Conservation (phyloP, 23 red algal genomes). For the Chondrus crispus region DNA sequence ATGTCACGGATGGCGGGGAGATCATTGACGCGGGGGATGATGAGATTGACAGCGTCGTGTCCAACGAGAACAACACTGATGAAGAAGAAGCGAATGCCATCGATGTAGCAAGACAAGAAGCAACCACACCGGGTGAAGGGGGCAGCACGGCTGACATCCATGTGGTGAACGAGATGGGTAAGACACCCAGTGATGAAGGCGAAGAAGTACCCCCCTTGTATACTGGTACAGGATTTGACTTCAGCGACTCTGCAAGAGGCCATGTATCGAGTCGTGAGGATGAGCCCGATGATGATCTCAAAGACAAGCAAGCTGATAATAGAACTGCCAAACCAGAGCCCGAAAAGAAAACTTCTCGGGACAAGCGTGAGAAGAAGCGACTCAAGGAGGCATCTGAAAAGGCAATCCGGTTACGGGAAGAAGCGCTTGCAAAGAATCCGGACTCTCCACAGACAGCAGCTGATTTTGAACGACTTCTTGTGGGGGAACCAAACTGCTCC, state of each 20-base stretch:
- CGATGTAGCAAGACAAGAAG: background rate
- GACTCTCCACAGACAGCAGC: conserved; percentile 80
- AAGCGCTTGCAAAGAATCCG: conserved; percentile 40
- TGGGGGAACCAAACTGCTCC: conserved; percentile 82
- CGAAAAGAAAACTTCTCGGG: conserved; percentile 38
- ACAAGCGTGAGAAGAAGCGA: conserved; percentile 61
- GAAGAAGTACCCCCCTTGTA: conserved; percentile 9
- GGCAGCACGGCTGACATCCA: background rate
- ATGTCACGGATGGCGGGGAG: background rate
- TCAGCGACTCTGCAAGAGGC: conserved; percentile 21
- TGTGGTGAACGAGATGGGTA: background rate
- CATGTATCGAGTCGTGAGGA: background rate
- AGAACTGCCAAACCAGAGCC: background rate
- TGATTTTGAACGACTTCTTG: conserved; percentile 90
- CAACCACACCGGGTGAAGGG: background rate
- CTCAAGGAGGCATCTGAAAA: conserved; percentile 29
- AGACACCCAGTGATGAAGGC: too few relatives aligned
- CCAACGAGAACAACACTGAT: background rate
- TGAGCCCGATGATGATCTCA: background rate
- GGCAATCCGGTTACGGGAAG: conserved; percentile 65
- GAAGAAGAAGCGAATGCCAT: background rate
- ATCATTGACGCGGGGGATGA: background rate
- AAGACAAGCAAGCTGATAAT: background rate
- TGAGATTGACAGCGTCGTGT: background rate
- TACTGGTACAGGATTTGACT: conserved; percentile 29